Conservation (phyloP, 768 basidiomycete genomes). For the Hygrocybe coccinea region DNA sequence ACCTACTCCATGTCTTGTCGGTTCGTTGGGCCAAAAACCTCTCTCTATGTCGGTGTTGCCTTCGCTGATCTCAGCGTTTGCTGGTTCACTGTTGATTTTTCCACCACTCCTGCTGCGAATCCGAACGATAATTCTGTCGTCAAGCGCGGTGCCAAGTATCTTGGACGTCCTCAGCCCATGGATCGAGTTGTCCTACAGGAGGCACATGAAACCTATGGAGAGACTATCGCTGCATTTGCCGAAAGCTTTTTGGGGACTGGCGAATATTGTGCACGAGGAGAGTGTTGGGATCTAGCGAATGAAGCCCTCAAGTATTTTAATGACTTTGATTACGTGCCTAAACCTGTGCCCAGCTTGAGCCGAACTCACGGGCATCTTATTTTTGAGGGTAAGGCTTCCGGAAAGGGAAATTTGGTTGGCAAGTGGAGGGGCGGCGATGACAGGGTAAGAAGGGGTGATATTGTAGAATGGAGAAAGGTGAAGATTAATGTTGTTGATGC, state of each 20-base stretch:
- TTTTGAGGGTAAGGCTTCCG: constrained; percentile 37
- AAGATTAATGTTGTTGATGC: constrained; percentile 26
- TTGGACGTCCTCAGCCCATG: constrained; percentile 36
- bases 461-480: constrained; percentile 49
- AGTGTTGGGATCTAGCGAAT: constrained; percentile 56
- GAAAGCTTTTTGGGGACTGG: constrained; percentile 41
- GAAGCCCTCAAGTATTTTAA: constrained; percentile 44
- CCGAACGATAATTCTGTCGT: constrained; percentile 28
- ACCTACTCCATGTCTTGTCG: constrained; percentile 26
- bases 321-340: constrained; percentile 38
- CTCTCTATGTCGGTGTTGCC: constrained; percentile 34
- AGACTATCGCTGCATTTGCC: constrained; percentile 45
- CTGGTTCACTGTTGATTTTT: constrained; percentile 43
- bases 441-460: constrained; percentile 48
- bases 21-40: constrained; percentile 27
- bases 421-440: constrained; percentile 51
- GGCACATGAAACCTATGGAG: constrained; percentile 47
- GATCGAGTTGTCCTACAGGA: constrained; percentile 31
- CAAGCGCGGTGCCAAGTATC: constrained; percentile 35
- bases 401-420: constrained; percentile 33
- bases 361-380: constrained; percentile 55
- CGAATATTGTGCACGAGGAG: constrained; percentile 45
- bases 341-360: constrained; percentile 43
- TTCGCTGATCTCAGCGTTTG: constrained; percentile 49
- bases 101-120: constrained; percentile 23